Evolutionary conservation across 371 early-diverging fungal species (phyloP).

Genomic region (Phascolomyces articulosus): DNA sequence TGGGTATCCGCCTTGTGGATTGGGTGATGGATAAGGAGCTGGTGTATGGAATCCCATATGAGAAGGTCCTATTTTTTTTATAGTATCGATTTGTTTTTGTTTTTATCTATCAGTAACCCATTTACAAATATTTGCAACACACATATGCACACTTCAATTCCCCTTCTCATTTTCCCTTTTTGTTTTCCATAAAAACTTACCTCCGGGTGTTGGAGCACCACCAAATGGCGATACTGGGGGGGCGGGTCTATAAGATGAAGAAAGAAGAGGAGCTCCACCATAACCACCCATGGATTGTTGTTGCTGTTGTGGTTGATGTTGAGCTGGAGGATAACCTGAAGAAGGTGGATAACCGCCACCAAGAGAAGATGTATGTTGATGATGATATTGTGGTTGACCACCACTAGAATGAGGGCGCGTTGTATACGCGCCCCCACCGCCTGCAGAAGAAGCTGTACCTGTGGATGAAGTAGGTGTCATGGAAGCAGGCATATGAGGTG

Average conservation of each 20-base stretch:
- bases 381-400: too few species aligned
- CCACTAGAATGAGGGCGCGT: conserved; percentile 7
- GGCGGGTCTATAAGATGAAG: conserved; percentile 7
- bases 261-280: not conserved
- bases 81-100: not conserved
- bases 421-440: conserved; percentile 7
- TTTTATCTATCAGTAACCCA: too few species aligned
- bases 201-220: not conserved
- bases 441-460: conserved; percentile 22
- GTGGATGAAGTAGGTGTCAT: conserved; percentile 18
- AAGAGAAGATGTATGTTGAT: not conserved
- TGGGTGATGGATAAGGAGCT: conserved; percentile 7
- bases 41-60: conserved; percentile 15
- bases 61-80: not conserved
- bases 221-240: not conserved
- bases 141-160: too few species aligned
- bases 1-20: not conserved
- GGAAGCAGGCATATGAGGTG: conserved; percentile 26
- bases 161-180: too few species aligned
- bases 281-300: not conserved
- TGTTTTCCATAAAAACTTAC: not conserved
- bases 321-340: conserved; percentile 6
- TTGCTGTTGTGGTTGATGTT: too few species aligned
- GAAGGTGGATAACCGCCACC: conserved; percentile 10
- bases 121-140: not conserved